Evolutionary conservation across 2,329 filamentous ascomycete genomes (phyloP).

Genomic region (Fusarium subglutinans): DNA sequence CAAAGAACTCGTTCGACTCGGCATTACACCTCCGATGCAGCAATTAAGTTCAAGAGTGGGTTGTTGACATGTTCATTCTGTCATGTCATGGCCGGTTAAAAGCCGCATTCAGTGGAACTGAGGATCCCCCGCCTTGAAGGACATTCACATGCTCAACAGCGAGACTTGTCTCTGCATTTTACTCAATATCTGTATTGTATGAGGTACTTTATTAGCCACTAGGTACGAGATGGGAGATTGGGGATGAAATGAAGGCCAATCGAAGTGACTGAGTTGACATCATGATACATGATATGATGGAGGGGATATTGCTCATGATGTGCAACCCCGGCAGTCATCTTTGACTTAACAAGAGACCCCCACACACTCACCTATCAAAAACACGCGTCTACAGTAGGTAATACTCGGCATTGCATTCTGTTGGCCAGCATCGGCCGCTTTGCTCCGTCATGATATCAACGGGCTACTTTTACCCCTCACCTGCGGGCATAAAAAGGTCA

Average conservation of each 20-base stretch:
- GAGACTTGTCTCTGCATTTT: neutral
- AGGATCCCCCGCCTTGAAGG: constrained; percentile 4
- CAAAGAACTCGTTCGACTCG: neutral
- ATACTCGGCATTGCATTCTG: constrained; percentile 27
- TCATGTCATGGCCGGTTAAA: constrained; percentile 31
- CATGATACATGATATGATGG: constrained; percentile 20
- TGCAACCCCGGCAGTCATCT: constrained; percentile 4
- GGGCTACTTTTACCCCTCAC: constrained; percentile 35
- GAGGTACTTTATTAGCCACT: rapidly evolving
- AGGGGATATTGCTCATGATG: constrained; percentile 4
- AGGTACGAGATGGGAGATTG: too few species aligned
- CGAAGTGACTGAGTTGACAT: constrained; percentile 1
- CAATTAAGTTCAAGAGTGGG: neutral
- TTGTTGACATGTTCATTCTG: constrained; percentile 1
- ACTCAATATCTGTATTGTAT: neutral
- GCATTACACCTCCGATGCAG: constrained; percentile 16
- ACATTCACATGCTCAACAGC: constrained; percentile 2
- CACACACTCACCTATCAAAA: constrained; percentile 8
- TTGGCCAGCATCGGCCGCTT: constrained; percentile 22
- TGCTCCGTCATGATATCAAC: constrained; percentile 36
- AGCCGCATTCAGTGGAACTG: constrained; percentile 28
- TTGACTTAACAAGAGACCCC: constrained; percentile 1
- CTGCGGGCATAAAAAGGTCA: constrained; percentile 39
- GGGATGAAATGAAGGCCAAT: neutral
- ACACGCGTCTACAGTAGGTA: constrained; percentile 17